A percentile compares a stretch with the other conserved stretches of the same genome.
Evolutionary conservation across 2,329 filamentous ascomycete genomes (phyloP).

Genomic region (Aureobasidium sp.): DNA sequence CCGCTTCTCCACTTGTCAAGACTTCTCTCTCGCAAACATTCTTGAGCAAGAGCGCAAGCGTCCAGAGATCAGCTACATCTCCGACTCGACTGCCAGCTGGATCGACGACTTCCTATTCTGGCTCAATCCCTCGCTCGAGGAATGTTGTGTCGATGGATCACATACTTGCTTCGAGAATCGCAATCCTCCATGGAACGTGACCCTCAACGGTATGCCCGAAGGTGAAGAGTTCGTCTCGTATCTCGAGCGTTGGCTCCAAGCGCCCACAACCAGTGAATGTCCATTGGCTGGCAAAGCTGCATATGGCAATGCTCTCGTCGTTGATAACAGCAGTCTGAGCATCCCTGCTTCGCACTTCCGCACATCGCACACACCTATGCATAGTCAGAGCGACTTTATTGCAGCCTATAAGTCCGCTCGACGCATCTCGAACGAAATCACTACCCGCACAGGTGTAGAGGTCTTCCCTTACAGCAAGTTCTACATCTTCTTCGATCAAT

Average conservation of each 20-base stretch:
- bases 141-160: conserved; percentile 59
- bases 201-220: conserved; percentile 84
- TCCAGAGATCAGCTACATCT: conserved; percentile 77
- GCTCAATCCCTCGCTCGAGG: conserved; percentile 79
- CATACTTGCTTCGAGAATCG: conserved; percentile 72
- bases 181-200: conserved; percentile 79
- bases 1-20: conserved; percentile 80
- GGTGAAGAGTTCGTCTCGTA: conserved; percentile 86
- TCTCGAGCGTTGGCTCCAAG: conserved; percentile 70
- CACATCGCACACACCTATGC: conserved; percentile 77
- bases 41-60: conserved; percentile 92
- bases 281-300: conserved; percentile 82
- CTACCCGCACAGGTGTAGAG: conserved; percentile 61
- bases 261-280: conserved; percentile 75
- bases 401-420: conserved; percentile 80
- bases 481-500: conserved; percentile 99
- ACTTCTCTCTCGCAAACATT: conserved; percentile 77
- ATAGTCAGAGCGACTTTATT: conserved; percentile 89
- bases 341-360: conserved; percentile 86
- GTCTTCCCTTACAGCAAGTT: conserved; percentile 97
- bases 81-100: conserved; percentile 87
- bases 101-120: conserved; percentile 94
- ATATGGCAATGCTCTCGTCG: conserved; percentile 75
- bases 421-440: conserved; percentile 74
- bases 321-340: conserved; percentile 59